Evolutionary conservation across 768 basidiomycete genomes (phyloP).

Genomic region (Ramaria rubella): DNA sequence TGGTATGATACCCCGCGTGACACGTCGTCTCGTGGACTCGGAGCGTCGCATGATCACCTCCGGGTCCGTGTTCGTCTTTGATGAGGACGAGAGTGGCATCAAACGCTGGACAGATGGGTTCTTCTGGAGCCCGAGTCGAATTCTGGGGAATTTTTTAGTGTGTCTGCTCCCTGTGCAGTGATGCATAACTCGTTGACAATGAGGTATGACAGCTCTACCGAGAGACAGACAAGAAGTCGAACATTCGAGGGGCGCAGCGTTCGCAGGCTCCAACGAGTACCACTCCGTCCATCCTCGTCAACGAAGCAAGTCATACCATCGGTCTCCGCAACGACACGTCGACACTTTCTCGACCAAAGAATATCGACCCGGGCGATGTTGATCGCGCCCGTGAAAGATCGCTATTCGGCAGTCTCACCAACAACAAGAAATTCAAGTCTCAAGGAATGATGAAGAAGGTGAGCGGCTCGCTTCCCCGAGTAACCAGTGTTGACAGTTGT

Average conservation of each 20-base stretch:
- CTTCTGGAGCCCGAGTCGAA: slow-evolving; percentile 90
- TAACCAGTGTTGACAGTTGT: background rate
- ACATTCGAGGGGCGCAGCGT: slow-evolving; percentile 37
- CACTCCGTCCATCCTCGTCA: slow-evolving; percentile 17
- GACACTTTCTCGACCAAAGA: slow-evolving; percentile 60
- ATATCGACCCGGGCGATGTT: slow-evolving; percentile 37
- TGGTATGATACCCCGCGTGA: slow-evolving; percentile 87
- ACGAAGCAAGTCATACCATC: slow-evolving; percentile 19
- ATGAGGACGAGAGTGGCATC: slow-evolving; percentile 95
- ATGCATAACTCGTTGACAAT: background rate
- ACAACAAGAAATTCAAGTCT: slow-evolving; percentile 86
- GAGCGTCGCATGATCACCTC: slow-evolving; percentile 91
- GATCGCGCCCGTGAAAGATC: slow-evolving; percentile 75
- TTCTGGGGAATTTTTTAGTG: slow-evolving; percentile 84
- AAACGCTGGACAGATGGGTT: slow-evolving; percentile 98
- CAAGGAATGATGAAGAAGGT: slow-evolving; percentile 98
- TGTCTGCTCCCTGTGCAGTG: slow-evolving; percentile 11
- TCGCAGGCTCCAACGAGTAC: slow-evolving; percentile 21
- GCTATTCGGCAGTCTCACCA: slow-evolving; percentile 86
- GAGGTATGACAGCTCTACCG: slow-evolving; percentile 58
- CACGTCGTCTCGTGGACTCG: slow-evolving; percentile 83
- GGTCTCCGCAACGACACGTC: slow-evolving; percentile 24
- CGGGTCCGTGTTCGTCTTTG: slow-evolving; percentile 94
- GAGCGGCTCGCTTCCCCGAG: slow-evolving; percentile 18
- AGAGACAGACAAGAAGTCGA: slow-evolving; percentile 73